These are phyloP conservation scores for Torulaspora quercuum DNA, from an alignment of 805 yeast species.

Conservation along the genomic window DNA sequence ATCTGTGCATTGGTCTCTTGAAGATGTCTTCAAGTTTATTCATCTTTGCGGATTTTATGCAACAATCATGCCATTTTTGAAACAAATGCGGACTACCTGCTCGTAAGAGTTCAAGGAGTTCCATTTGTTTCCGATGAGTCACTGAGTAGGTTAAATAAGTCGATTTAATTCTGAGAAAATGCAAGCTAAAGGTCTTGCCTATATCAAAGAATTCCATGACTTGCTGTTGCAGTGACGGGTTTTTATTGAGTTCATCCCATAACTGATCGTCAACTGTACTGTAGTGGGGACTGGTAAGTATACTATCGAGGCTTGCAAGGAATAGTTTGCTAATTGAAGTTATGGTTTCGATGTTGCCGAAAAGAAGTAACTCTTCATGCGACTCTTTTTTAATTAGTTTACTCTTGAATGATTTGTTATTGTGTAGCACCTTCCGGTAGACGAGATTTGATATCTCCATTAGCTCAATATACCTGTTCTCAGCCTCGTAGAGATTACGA, in stretches of 20 bases:
- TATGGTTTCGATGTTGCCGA: constrained; percentile 45
- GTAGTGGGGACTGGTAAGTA: constrained; percentile 1
- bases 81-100: constrained; percentile 18
- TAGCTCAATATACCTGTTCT: constrained; percentile 34
- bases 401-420: constrained; percentile 30
- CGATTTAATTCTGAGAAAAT: constrained; percentile 35
- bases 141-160: constrained; percentile 37
- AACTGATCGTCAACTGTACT: constrained; percentile 11
- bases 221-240: constrained; percentile 6
- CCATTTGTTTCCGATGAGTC: constrained; percentile 34
- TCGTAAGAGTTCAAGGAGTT: constrained; percentile 23
- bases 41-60: constrained; percentile 31
- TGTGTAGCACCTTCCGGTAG: constrained; percentile 35
- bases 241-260: constrained; percentile 15
- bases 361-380: constrained; percentile 40
- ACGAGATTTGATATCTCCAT: constrained; percentile 34
- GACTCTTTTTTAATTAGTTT: constrained; percentile 29
- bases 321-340: constrained; percentile 38
- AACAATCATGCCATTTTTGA: constrained; percentile 37
- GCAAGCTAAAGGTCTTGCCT: constrained; percentile 32
- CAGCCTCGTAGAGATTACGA: constrained; percentile 36
- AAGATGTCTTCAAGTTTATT: constrained; percentile 34
- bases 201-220: constrained; percentile 24
- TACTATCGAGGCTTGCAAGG: constrained; percentile 13
- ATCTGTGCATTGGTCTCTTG: constrained; percentile 35